phyloP scores from a whole-genome alignment of 2,329 filamentous ascomycete species.

The Alternaria brassicicola region DNA sequence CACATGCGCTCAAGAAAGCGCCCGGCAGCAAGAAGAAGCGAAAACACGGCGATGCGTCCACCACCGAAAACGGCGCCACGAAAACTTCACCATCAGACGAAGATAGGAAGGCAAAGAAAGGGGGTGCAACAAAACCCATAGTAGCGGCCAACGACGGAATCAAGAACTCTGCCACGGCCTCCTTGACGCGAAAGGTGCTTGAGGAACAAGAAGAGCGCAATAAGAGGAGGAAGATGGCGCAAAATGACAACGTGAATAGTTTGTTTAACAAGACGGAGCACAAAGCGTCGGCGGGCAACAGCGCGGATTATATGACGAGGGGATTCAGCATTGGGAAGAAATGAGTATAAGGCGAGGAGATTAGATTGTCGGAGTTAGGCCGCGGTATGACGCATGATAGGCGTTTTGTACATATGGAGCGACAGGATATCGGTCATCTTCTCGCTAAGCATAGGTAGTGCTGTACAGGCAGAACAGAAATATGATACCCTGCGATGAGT shows the following conservation, averaged over 20 bases:
- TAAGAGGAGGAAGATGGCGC: slow-evolving; percentile 74
- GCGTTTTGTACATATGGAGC: not conserved
- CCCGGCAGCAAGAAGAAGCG: slow-evolving; percentile 73
- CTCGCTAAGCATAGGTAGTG: not conserved
- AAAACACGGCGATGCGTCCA: slow-evolving; percentile 57
- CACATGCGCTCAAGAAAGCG: slow-evolving; percentile 87
- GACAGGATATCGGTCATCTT: not conserved
- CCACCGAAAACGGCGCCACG: slow-evolving; percentile 11
- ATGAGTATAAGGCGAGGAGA: slow-evolving; percentile 7
- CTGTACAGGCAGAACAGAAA: not conserved
- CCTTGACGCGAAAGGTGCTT: slow-evolving; percentile 82
- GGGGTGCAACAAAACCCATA: slow-evolving; percentile 16
- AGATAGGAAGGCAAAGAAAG: slow-evolving; percentile 27
- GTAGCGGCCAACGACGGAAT: slow-evolving; percentile 62
- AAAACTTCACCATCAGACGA: slow-evolving; percentile 29
- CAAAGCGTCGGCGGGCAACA: slow-evolving; percentile 48
- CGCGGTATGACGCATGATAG: not conserved
- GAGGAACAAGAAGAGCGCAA: slow-evolving; percentile 84
- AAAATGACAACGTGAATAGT: slow-evolving; percentile 57
- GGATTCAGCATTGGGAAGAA: slow-evolving; percentile 52
- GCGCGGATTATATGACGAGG: slow-evolving; percentile 57
- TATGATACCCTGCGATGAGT: not conserved
- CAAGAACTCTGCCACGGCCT: slow-evolving; percentile 86
- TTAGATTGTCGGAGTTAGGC: not conserved
- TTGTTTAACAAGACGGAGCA: slow-evolving; percentile 52